These are phyloP conservation scores for Pyrenochaeta sp. DNA, from an alignment of 2,329 filamentous ascomycete species.

Conservation along the genomic window DNA sequence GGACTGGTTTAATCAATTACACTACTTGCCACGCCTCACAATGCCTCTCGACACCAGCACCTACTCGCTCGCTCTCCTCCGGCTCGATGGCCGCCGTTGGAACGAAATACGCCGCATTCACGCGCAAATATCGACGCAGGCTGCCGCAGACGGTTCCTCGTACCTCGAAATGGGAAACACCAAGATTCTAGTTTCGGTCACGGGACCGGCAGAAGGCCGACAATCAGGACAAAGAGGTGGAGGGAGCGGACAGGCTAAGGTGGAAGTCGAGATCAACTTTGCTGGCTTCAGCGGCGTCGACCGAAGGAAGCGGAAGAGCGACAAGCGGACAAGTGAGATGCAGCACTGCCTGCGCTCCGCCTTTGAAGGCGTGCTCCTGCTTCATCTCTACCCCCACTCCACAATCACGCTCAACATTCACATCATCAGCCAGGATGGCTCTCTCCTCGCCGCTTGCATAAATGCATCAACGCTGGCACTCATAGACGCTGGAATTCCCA, in stretches of 20 bases:
- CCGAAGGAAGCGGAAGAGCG: slow-evolving; percentile 73
- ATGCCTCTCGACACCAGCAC: slow-evolving; percentile 97
- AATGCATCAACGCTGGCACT: slow-evolving; percentile 92
- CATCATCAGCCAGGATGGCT: slow-evolving; percentile 88
- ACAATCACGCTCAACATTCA: slow-evolving; percentile 85
- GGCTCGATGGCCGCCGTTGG: slow-evolving; percentile 82
- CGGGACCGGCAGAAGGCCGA: slow-evolving; percentile 78
- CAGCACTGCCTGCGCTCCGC: slow-evolving; percentile 79
- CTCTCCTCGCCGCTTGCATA: slow-evolving; percentile 84
- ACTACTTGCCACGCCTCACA: slow-evolving; percentile 11
- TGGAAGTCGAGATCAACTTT: slow-evolving; percentile 82
- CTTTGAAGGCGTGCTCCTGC: slow-evolving; percentile 80
- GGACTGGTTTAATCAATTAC: too few relatives aligned
- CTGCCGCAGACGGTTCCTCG: slow-evolving; percentile 88
- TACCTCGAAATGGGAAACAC: slow-evolving; percentile 98
- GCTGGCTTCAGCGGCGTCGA: slow-evolving; percentile 90
- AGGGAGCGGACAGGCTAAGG: slow-evolving; percentile 64
- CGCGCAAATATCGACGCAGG: slow-evolving; percentile 90
- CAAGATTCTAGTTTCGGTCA: slow-evolving; percentile 91
- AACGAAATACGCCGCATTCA: slow-evolving; percentile 92
- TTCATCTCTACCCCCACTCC: slow-evolving; percentile 86
- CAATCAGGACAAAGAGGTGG: slow-evolving; percentile 56
- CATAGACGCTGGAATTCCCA: slow-evolving; percentile 93
- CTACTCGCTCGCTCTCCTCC: slow-evolving; percentile 80
- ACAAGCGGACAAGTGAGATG: slow-evolving; percentile 80